Conservation (phyloP, 345 rosid genomes). For the Eucalyptus curtisii region DNA sequence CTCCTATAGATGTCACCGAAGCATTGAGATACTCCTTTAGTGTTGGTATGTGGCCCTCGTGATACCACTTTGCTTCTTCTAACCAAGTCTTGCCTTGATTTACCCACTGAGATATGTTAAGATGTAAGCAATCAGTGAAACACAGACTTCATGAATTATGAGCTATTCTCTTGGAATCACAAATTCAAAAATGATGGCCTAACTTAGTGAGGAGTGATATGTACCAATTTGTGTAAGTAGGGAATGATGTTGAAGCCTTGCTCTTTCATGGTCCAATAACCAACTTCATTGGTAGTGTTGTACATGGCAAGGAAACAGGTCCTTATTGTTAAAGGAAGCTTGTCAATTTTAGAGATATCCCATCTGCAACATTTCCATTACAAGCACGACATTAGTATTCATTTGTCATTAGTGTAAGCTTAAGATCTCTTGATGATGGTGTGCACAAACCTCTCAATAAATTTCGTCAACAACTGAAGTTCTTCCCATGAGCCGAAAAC, state of each 20-base stretch:
- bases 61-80: conserved; percentile 6
- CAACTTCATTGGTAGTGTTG: conserved; percentile 6
- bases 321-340: conserved; percentile 1
- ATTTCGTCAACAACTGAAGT: background rate
- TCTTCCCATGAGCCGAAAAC: conserved; percentile 5
- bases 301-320: conserved; percentile 1
- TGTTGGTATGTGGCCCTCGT: background rate
- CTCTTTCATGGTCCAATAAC: background rate
- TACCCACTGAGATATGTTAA: background rate
- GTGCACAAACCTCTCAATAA: background rate
- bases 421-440: background rate
- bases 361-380: background rate
- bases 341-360: background rate
- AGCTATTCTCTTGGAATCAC: background rate
- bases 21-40: background rate
- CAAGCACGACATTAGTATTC: background rate
- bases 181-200: background rate
- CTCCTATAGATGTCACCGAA: background rate
- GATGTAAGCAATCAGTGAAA: background rate
- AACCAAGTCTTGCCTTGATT: background rate
- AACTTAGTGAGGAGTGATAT: background rate
- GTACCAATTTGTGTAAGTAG: background rate
- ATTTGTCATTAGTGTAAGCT: background rate
- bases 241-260: conserved; percentile 2
- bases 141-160: background rate